Percentiles rank a stretch among this genome's conserved stretches.
Conservation (phyloP, 2,329 filamentous ascomycete genomes). For the Rhinocladiella mackenziei region DNA sequence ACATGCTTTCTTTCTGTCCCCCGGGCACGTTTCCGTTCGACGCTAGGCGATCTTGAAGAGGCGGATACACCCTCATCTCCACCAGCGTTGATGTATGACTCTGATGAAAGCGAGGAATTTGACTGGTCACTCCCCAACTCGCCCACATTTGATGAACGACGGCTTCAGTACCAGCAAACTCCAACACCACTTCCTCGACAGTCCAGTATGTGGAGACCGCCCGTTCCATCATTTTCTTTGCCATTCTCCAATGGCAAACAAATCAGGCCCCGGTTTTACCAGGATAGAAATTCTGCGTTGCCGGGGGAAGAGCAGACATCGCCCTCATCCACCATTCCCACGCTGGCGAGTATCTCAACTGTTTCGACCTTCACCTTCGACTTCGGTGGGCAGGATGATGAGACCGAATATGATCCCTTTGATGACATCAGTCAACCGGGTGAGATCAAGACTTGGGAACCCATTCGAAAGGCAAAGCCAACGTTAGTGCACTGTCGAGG, state of each 20-base stretch:
- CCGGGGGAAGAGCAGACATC: constrained; percentile 3
- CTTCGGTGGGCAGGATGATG: constrained; percentile 9
- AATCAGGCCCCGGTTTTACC: constrained; percentile 11
- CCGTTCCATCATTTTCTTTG: constrained; percentile 16
- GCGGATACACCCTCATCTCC: constrained; percentile 11
- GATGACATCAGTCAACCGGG: constrained; percentile 9
- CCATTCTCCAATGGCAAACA: constrained; percentile 16
- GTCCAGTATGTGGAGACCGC: constrained; percentile 1
- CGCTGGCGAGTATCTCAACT: constrained; percentile 18
- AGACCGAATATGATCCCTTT: constrained; percentile 17
- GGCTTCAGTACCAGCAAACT: constrained; percentile 4
- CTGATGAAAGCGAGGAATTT: constrained; percentile 15
- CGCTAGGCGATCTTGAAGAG: constrained; percentile 11
- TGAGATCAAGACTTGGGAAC: constrained; percentile 16
- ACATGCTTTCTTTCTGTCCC: constrained; percentile 17
- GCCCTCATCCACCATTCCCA: constrained; percentile 11
- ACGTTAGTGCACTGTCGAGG: constrained; percentile 17
- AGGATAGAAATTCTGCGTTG: neutral
- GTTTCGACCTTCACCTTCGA: constrained; percentile 19
- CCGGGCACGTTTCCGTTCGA: constrained; percentile 16
- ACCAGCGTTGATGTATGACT: constrained; percentile 16
- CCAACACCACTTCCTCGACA: constrained; percentile 12
- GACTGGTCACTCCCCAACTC: constrained; percentile 18
- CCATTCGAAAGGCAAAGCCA: constrained; percentile 17
- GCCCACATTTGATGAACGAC: constrained; percentile 5